Evolutionary conservation across 1,284 basidiomycete species (phyloP).

Genomic region (Stygiomarasmius scandens): DNA sequence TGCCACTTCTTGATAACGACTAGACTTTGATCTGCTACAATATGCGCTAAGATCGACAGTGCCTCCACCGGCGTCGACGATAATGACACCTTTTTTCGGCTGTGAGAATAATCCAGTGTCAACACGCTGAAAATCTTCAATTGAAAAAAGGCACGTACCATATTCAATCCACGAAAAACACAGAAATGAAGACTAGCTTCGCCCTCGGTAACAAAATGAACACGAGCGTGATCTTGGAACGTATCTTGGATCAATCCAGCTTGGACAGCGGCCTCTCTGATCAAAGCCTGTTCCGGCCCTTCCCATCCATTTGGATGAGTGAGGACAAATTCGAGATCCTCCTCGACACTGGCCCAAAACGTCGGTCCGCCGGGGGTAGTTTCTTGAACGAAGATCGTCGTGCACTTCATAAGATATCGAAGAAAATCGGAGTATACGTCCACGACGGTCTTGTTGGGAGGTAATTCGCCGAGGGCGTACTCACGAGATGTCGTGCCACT

Average conservation of each 20-base stretch:
- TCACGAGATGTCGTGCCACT: slow-evolving; percentile 21
- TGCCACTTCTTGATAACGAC: slow-evolving; percentile 4
- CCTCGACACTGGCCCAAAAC: slow-evolving; percentile 38
- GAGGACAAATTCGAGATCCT: slow-evolving; percentile 12
- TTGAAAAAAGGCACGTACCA: not conserved
- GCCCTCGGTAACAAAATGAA: slow-evolving; percentile 39
- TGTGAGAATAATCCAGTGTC: not conserved
- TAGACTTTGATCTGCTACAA: not conserved
- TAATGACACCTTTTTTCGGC: slow-evolving; percentile 26
- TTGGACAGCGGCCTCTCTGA: slow-evolving; percentile 20
- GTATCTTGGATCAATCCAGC: slow-evolving; percentile 17
- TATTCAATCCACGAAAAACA: slow-evolving; percentile 19
- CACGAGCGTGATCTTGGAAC: slow-evolving; percentile 23
- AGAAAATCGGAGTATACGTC: slow-evolving; percentile 48
- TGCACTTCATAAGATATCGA: slow-evolving; percentile 38
- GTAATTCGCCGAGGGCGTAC: slow-evolving; percentile 31
- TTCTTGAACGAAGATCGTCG: slow-evolving; percentile 39
- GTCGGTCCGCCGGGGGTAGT: slow-evolving; percentile 34
- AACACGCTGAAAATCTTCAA: not conserved
- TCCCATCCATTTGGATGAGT: slow-evolving; percentile 22
- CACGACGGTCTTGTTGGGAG: slow-evolving; percentile 34
- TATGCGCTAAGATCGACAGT: slow-evolving; percentile 37
- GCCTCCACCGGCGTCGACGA: slow-evolving; percentile 41
- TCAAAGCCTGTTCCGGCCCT: slow-evolving; percentile 18
- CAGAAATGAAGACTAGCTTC: slow-evolving; percentile 39